phyloP scores from a whole-genome alignment of 2,329 filamentous ascomycete genomes.

The Spiromastix sp. region DNA sequence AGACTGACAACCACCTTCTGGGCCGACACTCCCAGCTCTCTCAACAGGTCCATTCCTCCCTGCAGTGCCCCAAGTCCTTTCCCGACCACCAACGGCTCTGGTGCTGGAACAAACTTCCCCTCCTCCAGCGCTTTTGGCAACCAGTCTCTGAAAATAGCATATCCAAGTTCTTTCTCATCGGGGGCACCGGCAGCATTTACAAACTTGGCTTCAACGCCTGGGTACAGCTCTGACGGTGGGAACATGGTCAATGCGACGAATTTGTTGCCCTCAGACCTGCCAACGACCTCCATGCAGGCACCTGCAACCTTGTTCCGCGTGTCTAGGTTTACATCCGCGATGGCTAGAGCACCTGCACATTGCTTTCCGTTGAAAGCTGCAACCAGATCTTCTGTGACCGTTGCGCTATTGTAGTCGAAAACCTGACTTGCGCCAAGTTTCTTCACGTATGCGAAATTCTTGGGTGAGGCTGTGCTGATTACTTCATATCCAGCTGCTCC shows the following conservation, averaged over 20 bases:
- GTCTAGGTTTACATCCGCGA: slow-evolving; percentile 3
- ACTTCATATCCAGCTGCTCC: neutral
- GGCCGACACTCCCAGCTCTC: slow-evolving; percentile 34
- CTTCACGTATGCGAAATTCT: neutral
- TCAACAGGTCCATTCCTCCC: slow-evolving; percentile 28
- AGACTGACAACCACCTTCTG: slow-evolving; percentile 32
- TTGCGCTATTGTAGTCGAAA: slow-evolving; percentile 12
- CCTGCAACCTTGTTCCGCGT: slow-evolving; percentile 12
- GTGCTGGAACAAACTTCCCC: slow-evolving; percentile 28
- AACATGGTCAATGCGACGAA: neutral
- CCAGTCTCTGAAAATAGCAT: slow-evolving; percentile 29
- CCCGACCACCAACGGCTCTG: slow-evolving; percentile 30
- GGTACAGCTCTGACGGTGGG: slow-evolving; percentile 1
- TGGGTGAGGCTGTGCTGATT: neutral
- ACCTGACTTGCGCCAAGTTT: neutral
- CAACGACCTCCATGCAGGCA: slow-evolving; percentile 11
- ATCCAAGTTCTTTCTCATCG: slow-evolving; percentile 12
- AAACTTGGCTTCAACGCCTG: slow-evolving; percentile 13
- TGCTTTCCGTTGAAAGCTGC: slow-evolving; percentile 13
- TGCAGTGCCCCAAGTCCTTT: slow-evolving; percentile 35
- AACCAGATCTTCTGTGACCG: slow-evolving; percentile 21
- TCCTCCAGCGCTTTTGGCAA: slow-evolving; percentile 28
- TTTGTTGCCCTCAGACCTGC: slow-evolving; percentile 1
- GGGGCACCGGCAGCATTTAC: slow-evolving; percentile 7
- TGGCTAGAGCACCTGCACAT: slow-evolving; percentile 12